Evolutionary conservation across 495 filamentous ascomycete species (phyloP), one percentile per base, ranked within the genome.

Genomic region (Aspergillus funiculosus): DNA sequence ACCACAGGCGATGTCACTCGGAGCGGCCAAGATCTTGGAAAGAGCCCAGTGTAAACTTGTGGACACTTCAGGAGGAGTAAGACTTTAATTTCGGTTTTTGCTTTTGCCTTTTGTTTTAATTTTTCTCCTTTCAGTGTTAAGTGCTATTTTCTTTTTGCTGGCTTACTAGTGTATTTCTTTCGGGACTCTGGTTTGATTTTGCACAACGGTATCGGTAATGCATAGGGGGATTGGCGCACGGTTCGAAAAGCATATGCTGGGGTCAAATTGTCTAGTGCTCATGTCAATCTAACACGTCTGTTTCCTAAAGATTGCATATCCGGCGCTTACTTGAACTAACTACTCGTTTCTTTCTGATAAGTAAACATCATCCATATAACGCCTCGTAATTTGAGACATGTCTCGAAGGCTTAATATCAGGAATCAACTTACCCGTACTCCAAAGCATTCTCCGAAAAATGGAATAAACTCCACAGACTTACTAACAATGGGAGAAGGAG

Each of bases 11-110:
- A 36, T 64, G 66, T 42, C 69, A 73, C 52, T 71, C 69, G 18
- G 67, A 71, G 36, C 64, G 67, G 43, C 69, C 69, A 28, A 57
- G 66, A 19, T 50, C 66, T 13, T 73, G 69, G 69, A 62, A 61
- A 26, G 51, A 57, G 31, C 69, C 67, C 4, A 67, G 64, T 32
- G 58, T 65, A 22, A 57, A 56, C 31, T 42, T 73, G 39, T 73
- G 66, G 65, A 61, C 67, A 10, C 48, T 73, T 15, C 24, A 53
- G 52, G 69, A 69, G 44, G 56, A 61, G 25, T 59, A 36, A 54
- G 34, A 24, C n/a, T 11, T 26, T 26, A 28, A 30, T 34, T n/a
- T 26, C 5, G 18, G 37, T 2, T 35, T n/a, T 11, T 48, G 26
- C 22, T 17, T 5, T 19, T 25, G 9, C 38, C 44, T 39, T 20